Base-by-base conservation (phyloP, 495 filamentous ascomycete species). In the Aspergillus bridgeri region DNA sequence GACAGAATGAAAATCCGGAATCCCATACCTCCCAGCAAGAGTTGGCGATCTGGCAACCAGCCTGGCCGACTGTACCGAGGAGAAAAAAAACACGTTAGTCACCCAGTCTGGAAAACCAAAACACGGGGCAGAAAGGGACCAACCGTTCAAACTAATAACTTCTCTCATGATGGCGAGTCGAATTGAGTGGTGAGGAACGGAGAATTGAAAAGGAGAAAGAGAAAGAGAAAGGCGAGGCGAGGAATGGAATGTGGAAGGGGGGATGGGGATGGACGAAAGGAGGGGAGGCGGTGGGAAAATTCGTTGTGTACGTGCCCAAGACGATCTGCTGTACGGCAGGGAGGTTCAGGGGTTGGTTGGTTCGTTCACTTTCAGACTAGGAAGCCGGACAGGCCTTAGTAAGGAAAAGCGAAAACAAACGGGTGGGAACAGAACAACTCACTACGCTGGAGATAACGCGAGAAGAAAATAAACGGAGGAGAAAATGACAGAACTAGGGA, bases 41-140 rank as follows among this genome's bases (percentile, higher is more conserved):
- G 81, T 98, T 98, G 76, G 92, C 94, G 75, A 98, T 98, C 78
- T 98, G 94, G 85, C 95, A 97, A 88, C 94, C 94, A 72, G 94
- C 94, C 84, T 98, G 94, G 79, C 94, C 94, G 80, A 98, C 94
- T 98, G 70, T 81, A 59, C 59, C 60, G 48, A 49, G 43, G 38
- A 58, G 61, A 53, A 53, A 56, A 60, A 48, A 53, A 19, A 48
- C 11, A 66, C 47, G 54, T 70, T 60, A 68, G 63, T 61, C 59
- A 65, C 59, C 21, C 43, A 42, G 50, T 53, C 24, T 48, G 53
- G 48, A 48, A 33, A 56, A 48, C 27, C 48, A 53, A 56, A 59
- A 61, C 5, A 6, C 5, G 57, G 53, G 55, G 55, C 53, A 60
- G 59, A 51, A 58, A 56, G 48, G 38, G 47, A 77, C 91, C 68